Percentiles rank a stretch among this genome's conserved stretches.
Conservation (phyloP, 306 rosid species). For the Trichosanthes truncata region DNA sequence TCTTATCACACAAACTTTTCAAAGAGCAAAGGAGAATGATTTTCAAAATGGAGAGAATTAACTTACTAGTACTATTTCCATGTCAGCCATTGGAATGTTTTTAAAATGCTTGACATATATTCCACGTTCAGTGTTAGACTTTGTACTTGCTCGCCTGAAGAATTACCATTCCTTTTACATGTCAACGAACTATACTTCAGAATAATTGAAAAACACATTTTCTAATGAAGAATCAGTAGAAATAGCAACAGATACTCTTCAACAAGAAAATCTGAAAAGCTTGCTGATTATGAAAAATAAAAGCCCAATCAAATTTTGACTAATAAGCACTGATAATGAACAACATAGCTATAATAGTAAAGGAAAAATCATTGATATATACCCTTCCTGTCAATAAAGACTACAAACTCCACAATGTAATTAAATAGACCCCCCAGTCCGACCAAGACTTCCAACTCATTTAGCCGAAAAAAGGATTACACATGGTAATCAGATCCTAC, state of each 20-base stretch:
- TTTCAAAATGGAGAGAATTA: conserved; percentile 5
- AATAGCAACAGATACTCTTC: not conserved
- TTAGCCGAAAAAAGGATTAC: not conserved
- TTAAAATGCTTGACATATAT: conserved; percentile 81
- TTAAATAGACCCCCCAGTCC: not conserved
- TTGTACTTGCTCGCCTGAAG: conserved; percentile 50
- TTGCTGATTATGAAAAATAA: not conserved
- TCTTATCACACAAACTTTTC: conserved; percentile 15
- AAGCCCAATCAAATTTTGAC: not conserved
- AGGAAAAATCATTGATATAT: not conserved
- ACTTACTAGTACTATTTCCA: conserved; percentile 96
- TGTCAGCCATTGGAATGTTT: conserved; percentile 89
- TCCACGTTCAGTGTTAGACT: conserved; percentile 47
- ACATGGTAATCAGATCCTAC: not conserved
- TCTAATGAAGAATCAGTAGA: not conserved
- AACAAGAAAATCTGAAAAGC: not conserved
- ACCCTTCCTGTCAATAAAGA: not conserved
- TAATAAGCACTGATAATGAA: not conserved
- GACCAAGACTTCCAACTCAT: not conserved
- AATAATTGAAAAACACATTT: not conserved
- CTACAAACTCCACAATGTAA: not conserved
- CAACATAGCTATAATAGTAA: not conserved
- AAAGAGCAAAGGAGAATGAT: not conserved
- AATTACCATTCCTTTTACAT: conserved; percentile 23
- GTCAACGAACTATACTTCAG: conserved; percentile 16